phyloP scores from a whole-genome alignment of 164 flowering plant species.

The Vitis rotundifolia region DNA sequence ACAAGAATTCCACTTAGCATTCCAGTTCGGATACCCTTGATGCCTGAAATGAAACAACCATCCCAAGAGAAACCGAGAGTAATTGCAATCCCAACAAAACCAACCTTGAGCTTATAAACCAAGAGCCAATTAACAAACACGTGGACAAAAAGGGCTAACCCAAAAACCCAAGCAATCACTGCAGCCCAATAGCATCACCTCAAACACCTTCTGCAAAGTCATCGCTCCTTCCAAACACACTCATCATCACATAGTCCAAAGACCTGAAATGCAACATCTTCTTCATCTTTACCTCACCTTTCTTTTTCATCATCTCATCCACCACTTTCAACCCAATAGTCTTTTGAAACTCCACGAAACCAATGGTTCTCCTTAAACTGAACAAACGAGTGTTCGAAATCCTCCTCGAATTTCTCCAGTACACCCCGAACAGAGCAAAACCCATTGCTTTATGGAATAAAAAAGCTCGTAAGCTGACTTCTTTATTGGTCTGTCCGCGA shows the following conservation, averaged over 20 bases:
- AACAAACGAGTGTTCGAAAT: conserved; percentile 52
- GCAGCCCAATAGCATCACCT: conserved; percentile 23
- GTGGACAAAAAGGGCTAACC: conserved; percentile 24
- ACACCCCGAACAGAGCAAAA: conserved; percentile 59
- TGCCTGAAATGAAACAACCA: conserved; percentile 32
- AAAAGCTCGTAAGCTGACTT: conserved; percentile 62
- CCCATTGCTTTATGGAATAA: conserved; percentile 67
- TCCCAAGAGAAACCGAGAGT: conserved; percentile 36
- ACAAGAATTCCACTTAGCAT: conserved; percentile 36
- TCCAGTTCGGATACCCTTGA: conserved; percentile 35
- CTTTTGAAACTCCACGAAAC: conserved; percentile 19
- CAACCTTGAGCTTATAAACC: conserved; percentile 20
- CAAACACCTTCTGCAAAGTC: conserved; percentile 26
- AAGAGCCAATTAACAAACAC: conserved; percentile 34
- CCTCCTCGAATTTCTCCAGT: conserved; percentile 60
- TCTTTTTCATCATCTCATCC: conserved; percentile 33
- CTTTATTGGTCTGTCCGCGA: conserved; percentile 61
- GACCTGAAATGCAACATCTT: conserved; percentile 51
- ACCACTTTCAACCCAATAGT: conserved; percentile 40
- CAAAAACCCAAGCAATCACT: conserved; percentile 32
- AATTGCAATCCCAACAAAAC: conserved; percentile 43
- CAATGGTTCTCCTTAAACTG: conserved; percentile 42
- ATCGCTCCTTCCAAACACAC: conserved; percentile 49
- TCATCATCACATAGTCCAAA: conserved; percentile 55
- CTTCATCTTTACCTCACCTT: conserved; percentile 41